Conservation (phyloP, 176 grass and related monocot species). For the Carex kokanica region DNA sequence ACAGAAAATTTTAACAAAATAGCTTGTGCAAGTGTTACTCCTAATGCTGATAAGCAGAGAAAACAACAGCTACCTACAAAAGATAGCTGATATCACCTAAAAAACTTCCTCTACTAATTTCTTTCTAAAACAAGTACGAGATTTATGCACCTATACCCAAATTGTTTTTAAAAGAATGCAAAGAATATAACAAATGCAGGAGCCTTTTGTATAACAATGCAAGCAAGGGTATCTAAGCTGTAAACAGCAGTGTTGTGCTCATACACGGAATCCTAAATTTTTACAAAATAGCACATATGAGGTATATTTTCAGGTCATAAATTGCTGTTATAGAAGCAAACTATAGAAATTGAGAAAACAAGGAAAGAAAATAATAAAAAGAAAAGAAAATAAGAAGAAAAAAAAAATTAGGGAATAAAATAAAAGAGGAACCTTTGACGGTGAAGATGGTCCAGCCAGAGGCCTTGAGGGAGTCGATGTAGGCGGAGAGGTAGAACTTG, state of each 20-base stretch:
- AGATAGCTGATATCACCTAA: not conserved
- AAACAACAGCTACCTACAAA: not conserved
- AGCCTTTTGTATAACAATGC: not conserved
- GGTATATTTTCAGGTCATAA: not conserved
- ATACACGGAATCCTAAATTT: not conserved
- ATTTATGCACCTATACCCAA: not conserved
- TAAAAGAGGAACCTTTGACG: slow-evolving; percentile 38
- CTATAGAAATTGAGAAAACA: not conserved
- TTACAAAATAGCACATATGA: not conserved
- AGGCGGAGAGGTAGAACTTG: slow-evolving; percentile 93
- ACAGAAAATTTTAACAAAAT: not conserved
- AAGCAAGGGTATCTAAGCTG: not conserved
- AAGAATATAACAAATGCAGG: not conserved
- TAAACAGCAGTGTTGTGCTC: not conserved
- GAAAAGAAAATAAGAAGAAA: not conserved
- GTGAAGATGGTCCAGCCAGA: slow-evolving; percentile 92
- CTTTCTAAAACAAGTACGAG: not conserved
- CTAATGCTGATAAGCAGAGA: not conserved
- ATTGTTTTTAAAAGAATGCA: not conserved
- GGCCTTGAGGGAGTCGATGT: slow-evolving; percentile 76
- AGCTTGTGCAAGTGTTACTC: not conserved
- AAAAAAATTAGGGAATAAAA: not conserved
- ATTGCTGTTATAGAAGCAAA: not conserved
- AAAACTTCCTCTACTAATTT: not conserved
- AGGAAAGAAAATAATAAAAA: not conserved